phyloP scores from a whole-genome alignment of 805 yeast genomes.

The Metschnikowia corniflorae region DNA sequence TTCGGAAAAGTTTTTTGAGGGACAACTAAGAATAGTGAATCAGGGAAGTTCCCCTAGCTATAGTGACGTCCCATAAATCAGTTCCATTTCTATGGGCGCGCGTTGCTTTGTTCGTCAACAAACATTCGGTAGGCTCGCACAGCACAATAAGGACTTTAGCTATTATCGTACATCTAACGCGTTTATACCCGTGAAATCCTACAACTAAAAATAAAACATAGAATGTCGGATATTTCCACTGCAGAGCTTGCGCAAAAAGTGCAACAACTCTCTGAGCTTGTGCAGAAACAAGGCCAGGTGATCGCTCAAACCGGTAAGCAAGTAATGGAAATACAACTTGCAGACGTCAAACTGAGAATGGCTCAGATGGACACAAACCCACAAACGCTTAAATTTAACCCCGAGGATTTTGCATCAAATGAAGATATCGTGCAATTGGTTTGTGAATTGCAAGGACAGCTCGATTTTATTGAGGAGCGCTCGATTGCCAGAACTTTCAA shows the following conservation, averaged over 20 bases:
- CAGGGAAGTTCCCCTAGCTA: too few relatives aligned
- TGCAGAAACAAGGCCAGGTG: constrained; percentile 61
- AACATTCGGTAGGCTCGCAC: too few relatives aligned
- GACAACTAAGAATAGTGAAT: too few relatives aligned
- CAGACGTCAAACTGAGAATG: constrained; percentile 40
- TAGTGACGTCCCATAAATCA: too few relatives aligned
- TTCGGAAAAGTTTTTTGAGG: too few relatives aligned
- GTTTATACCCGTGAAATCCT: too few relatives aligned
- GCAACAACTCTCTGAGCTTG: constrained; percentile 47
- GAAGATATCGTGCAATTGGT: constrained; percentile 86
- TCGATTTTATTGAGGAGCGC: constrained; percentile 75
- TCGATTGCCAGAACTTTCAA: constrained; percentile 69
- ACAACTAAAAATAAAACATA: too few relatives aligned
- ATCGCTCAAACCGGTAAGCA: constrained; percentile 79
- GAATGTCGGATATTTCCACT: too few relatives aligned
- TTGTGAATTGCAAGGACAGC: constrained; percentile 84
- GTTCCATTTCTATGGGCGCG: too few relatives aligned
- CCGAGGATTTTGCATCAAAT: constrained; percentile 65
- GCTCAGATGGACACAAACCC: constrained; percentile 15
- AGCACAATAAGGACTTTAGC: too few relatives aligned
- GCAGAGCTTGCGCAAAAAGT: constrained; percentile 35
- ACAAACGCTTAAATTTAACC: constrained; percentile 29
- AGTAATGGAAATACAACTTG: constrained; percentile 63
- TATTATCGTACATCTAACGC: too few relatives aligned
- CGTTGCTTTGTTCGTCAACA: too few relatives aligned